Evolutionary conservation across 179 eudicot species (phyloP).

Genomic region (Spergularia azorica): DNA sequence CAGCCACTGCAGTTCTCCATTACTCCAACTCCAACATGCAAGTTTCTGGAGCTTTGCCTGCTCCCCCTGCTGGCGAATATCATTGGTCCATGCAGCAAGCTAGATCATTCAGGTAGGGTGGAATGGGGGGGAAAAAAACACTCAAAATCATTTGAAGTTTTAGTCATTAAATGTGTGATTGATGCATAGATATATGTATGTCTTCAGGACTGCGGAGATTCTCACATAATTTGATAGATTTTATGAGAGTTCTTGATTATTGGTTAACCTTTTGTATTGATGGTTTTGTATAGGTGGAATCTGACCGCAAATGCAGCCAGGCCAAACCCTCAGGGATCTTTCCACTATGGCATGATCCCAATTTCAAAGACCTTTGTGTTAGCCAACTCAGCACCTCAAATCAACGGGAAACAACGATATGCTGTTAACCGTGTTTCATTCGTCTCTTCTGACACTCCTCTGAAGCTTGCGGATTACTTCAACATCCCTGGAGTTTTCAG

Average conservation of each 20-base stretch:
- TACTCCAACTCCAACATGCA: constrained; percentile 36
- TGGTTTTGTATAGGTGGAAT: constrained; percentile 66
- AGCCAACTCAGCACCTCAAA: constrained; percentile 65
- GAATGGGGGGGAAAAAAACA: neutral
- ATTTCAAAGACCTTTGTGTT: constrained; percentile 50
- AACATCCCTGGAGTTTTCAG: constrained; percentile 71
- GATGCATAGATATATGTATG: neutral
- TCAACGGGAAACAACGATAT: constrained; percentile 73
- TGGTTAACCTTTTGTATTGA: neutral
- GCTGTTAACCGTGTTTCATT: constrained; percentile 79
- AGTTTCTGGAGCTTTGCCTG: constrained; percentile 39
- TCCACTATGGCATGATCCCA: constrained; percentile 75
- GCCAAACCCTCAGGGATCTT: constrained; percentile 97
- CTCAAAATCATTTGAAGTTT: neutral
- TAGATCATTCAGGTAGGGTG: constrained; percentile 63
- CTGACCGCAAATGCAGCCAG: constrained; percentile 93
- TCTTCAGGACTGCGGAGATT: neutral
- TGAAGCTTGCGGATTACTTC: constrained; percentile 90
- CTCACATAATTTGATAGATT: neutral
- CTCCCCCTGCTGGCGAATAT: constrained; percentile 29
- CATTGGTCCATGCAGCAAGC: constrained; percentile 89
- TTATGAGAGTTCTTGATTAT: neutral
- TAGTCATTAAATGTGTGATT: neutral
- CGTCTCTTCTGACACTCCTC: constrained; percentile 73
- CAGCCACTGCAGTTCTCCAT: constrained; percentile 39